Base-by-base conservation (phyloP, 2,329 filamentous ascomycete genomes). In the Xylaria arbuscula region DNA sequence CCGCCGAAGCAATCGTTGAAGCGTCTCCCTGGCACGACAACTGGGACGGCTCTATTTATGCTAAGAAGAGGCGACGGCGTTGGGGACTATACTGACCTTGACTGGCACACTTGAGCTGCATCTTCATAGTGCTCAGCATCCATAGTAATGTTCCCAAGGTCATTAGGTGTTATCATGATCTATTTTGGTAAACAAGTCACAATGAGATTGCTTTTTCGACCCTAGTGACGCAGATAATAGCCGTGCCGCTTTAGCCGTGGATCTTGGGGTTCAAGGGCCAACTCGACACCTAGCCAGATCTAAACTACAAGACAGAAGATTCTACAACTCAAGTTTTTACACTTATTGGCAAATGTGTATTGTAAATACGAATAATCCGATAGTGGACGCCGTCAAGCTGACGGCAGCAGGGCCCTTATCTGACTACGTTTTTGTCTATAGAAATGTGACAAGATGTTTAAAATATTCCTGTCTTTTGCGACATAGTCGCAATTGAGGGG, bases 1-100 rank as follows among this genome's bases (percentile, higher is more conserved):
- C 64, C 62, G 19, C 64, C 64, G 50, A 67, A 67, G 32, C 62
- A 67, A 22, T 67, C 64, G 32, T 67, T 67, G 58, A 67, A 67
- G 2, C 64, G 57, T 11, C 64, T 58, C 2, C 64, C 64, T 2
- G 64, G 64, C 9, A 67, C 64, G 10, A 62, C 54, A 32, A 67
- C 62, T 15, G 64, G 64, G n/a, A 48, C 45, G n/a, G 45, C 45
- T 24, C 45, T 48, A 19, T 22, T 10, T 22, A 48, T 36, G 34
- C 10, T 36, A 36, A 10, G 5, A 36, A 36, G 34, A 6, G 10
- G 6, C 34, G 34, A 36, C 5, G 10, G 34, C 6, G 34, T 22
- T 19, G 22, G 45, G 24, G n/a, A 24, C 7, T 8, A 19, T 8
- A 67, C 64, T 15, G 58, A 59, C 32, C 64, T 51, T 1, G 50